Conservation (phyloP, 78 protist genomes). For the Dictyostelium intermedium region DNA sequence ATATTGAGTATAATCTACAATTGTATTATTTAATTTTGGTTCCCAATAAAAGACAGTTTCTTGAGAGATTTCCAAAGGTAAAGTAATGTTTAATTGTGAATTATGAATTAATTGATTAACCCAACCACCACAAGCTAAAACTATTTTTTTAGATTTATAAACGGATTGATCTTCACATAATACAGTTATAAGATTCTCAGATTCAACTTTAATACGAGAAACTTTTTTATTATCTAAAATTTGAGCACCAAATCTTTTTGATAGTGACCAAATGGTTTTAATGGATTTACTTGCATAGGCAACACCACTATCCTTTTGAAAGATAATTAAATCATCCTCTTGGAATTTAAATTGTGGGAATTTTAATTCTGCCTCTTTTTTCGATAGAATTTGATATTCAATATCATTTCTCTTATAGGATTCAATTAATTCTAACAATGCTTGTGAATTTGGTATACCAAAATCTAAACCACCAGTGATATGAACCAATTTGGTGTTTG, state of each 20-base stretch:
- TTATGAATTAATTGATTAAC: conserved; percentile 18
- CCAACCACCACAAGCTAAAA: conserved; percentile 72
- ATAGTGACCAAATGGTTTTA: conserved; percentile 6
- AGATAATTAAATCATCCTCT: not conserved
- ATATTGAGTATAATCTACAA: conserved; percentile 38
- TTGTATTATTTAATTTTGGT: not conserved
- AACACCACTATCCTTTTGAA: conserved; percentile 66
- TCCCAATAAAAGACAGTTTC: conserved; percentile 54
- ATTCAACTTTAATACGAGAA: conserved; percentile 10
- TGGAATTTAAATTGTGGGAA: conserved; percentile 62
- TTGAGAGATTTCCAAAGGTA: conserved; percentile 19
- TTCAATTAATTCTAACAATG: conserved; percentile 11
- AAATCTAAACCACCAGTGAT: conserved; percentile 72
- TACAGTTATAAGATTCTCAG: conserved; percentile 16
- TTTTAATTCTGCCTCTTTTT: conserved; percentile 36
- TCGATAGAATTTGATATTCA: not conserved
- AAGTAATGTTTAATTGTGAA: conserved; percentile 30
- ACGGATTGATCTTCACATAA: conserved; percentile 15
- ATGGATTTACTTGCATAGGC: conserved; percentile 60
- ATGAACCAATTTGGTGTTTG: conserved; percentile 26
- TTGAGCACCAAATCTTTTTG: conserved; percentile 51
- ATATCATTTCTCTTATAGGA: not conserved
- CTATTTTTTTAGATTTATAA: conserved; percentile 38
- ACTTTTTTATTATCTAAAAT: conserved; percentile 15
- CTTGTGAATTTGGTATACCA: not conserved